These are phyloP conservation scores for Aspergillus sp. DNA, from an alignment of 2,329 filamentous ascomycete genomes.

Conservation along the genomic window DNA sequence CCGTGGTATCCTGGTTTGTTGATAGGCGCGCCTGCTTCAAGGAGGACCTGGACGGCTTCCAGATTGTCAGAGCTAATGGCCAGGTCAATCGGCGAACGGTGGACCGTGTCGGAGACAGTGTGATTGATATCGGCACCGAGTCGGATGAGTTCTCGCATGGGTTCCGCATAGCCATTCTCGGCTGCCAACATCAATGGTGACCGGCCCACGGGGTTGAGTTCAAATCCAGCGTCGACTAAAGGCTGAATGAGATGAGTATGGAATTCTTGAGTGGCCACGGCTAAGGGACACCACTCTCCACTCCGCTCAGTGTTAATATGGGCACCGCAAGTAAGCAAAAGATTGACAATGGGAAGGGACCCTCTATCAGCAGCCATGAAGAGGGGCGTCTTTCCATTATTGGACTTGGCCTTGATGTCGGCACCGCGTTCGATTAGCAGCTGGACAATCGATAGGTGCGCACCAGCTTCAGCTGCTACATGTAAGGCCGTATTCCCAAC, in stretches of 20 bases:
- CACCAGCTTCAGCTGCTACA: not conserved
- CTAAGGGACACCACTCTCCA: not conserved
- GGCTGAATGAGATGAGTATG: not conserved
- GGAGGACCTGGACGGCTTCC: not conserved
- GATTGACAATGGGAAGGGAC: not conserved
- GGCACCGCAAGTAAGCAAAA: not conserved
- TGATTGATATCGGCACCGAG: not conserved
- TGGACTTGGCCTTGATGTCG: not conserved
- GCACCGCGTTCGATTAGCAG: not conserved
- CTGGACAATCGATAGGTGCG: not conserved
- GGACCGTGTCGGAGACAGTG: not conserved
- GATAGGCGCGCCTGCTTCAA: not conserved
- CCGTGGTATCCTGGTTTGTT: not conserved
- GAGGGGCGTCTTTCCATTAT: not conserved
- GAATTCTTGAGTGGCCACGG: not conserved
- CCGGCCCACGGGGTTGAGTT: not conserved
- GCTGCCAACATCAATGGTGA: not conserved
- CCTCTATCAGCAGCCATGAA: not conserved
- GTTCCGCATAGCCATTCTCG: no score
- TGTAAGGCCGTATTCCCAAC: not conserved
- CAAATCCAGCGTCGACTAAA: not conserved
- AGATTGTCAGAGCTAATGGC: rapidly evolving
- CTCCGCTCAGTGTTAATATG: not conserved
- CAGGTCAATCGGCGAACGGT: not conserved
- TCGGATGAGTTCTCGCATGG: not conserved